These are phyloP conservation scores for Heliamphora exappendiculata DNA, from an alignment of 148 eudicot species.

Conservation along the genomic window DNA sequence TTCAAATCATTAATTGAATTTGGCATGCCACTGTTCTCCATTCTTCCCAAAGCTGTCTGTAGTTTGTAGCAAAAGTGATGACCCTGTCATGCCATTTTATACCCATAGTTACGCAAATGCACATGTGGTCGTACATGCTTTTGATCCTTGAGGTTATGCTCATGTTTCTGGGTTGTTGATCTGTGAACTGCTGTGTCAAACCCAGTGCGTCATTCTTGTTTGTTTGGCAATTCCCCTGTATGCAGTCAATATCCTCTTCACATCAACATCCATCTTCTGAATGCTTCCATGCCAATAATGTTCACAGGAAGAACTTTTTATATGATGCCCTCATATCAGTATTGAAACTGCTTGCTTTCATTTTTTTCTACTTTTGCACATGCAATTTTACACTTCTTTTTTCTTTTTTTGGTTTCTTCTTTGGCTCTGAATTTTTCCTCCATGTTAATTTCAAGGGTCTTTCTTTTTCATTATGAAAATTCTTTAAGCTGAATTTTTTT, in stretches of 20 bases:
- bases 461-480: not conserved
- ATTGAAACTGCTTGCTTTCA: constrained; percentile 2
- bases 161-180: too few species aligned
- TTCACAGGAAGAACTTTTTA: not conserved
- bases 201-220: not conserved
- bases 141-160: too few species aligned
- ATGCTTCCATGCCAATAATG: constrained; percentile 2
- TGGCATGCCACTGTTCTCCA: too few species aligned
- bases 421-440: not conserved
- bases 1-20: too few species aligned
- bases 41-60: too few species aligned
- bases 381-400: not conserved
- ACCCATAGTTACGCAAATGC: too few species aligned
- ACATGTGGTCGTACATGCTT: too few species aligned
- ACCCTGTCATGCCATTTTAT: too few species aligned
- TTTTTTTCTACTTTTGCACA: not conserved
- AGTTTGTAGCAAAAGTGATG: too few species aligned
- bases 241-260: not conserved
- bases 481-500: not conserved
- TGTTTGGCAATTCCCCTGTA: not conserved
- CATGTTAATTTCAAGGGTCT: not conserved
- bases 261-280: not conserved
- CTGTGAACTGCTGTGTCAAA: not conserved
- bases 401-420: not conserved
- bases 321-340: not conserved